Evolutionary conservation across 2,329 filamentous ascomycete genomes (phyloP).

Genomic region (Hypoxylon sp.): DNA sequence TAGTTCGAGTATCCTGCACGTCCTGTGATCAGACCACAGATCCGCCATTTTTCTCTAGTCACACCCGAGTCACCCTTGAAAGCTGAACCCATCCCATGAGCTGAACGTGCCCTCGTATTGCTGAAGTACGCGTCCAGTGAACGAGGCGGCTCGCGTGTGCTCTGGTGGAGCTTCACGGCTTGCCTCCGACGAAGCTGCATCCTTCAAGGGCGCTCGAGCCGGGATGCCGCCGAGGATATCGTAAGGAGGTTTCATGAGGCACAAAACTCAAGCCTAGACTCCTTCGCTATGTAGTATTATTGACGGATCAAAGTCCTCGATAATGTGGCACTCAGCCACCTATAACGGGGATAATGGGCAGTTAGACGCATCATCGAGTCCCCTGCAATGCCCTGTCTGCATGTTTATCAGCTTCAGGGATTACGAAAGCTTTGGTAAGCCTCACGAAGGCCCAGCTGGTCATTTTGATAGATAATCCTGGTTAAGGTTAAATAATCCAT

Average conservation of each 20-base stretch:
- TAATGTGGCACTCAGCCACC: conserved; percentile 23
- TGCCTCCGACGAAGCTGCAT: conserved; percentile 19
- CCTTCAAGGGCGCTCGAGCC: conserved; percentile 23
- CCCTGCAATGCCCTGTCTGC: conserved; percentile 20
- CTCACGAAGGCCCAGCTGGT: conserved; percentile 29
- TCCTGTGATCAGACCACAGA: conserved; percentile 32
- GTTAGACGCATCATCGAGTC: conserved; percentile 30
- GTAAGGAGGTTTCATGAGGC: conserved; percentile 10
- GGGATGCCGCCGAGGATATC: conserved; percentile 27
- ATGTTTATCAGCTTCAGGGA: conserved; percentile 37
- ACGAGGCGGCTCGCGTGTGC: conserved; percentile 13
- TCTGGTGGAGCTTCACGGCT: conserved; percentile 28
- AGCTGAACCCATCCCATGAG: conserved; percentile 28
- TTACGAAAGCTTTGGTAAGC: conserved; percentile 37
- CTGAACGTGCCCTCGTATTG: conserved; percentile 32
- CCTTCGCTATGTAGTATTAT: conserved; percentile 25
- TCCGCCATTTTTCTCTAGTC: conserved; percentile 21
- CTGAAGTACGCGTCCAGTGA: conserved; percentile 30
- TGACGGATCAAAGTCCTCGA: conserved; percentile 12
- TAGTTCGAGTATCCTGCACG: conserved; percentile 21
- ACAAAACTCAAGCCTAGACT: conserved; percentile 22
- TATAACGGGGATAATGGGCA: conserved; percentile 6
- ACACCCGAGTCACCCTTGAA: conserved; percentile 16
- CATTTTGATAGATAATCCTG: conserved; percentile 19
- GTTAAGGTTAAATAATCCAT: conserved; percentile 29